These are phyloP conservation scores for Pseudogymnoascus sp. DNA, from an alignment of 2,329 filamentous ascomycete genomes.

Conservation along the genomic window DNA sequence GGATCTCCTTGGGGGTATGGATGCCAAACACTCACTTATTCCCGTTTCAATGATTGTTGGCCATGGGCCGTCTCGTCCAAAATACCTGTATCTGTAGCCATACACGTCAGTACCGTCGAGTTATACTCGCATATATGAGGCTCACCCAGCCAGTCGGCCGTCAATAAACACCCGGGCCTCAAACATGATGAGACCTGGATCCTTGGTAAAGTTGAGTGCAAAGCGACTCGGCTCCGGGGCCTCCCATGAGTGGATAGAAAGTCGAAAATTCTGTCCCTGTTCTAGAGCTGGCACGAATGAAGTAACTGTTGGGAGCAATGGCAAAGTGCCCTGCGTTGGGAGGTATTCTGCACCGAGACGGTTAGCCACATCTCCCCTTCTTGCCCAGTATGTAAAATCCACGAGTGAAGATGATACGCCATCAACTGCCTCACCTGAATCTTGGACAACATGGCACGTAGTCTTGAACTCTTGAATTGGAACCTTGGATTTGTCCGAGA, in stretches of 20 bases:
- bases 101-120: slow-evolving; percentile 20
- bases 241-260: slow-evolving; percentile 70
- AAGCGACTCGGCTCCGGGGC: slow-evolving; percentile 50
- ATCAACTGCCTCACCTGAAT: slow-evolving; percentile 30
- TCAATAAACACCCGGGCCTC: slow-evolving; percentile 63
- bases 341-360: slow-evolving; percentile 12
- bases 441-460: slow-evolving; percentile 58
- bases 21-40: slow-evolving; percentile 33
- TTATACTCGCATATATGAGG: slow-evolving; percentile 8
- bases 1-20: background rate
- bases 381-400: slow-evolving; percentile 10
- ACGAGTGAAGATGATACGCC: background rate
- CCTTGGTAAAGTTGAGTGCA: slow-evolving; percentile 47
- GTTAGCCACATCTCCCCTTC: slow-evolving; percentile 9
- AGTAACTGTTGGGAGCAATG: slow-evolving; percentile 56
- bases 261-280: slow-evolving; percentile 51
- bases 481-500: slow-evolving; percentile 54
- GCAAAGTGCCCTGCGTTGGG: slow-evolving; percentile 32
- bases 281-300: slow-evolving; percentile 61
- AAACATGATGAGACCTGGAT: slow-evolving; percentile 48
- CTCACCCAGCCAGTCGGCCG: slow-evolving; percentile 53
- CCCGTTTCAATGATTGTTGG: slow-evolving; percentile 36
- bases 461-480: slow-evolving; percentile 79
- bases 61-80: slow-evolving; percentile 42
- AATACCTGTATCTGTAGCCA: slow-evolving; percentile 47